These are phyloP conservation scores for Apiospora hydei DNA, from an alignment of 2,329 filamentous ascomycete genomes.

Conservation along the genomic window DNA sequence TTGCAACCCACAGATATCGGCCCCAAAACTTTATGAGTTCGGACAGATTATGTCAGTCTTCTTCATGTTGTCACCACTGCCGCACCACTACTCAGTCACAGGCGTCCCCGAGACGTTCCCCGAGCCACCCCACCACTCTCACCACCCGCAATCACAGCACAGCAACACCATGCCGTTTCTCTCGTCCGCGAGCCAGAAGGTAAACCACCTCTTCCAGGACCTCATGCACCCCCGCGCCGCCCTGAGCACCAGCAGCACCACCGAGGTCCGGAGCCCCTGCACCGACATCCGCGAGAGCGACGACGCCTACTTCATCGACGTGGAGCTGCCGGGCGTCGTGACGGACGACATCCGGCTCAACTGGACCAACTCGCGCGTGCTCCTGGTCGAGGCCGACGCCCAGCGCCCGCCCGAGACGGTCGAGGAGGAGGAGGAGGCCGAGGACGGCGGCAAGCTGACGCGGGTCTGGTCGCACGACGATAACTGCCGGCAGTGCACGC, in stretches of 20 bases:
- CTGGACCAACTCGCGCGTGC: background rate
- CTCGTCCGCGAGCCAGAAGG: background rate
- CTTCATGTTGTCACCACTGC: background rate
- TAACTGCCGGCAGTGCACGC: constrained; percentile 6
- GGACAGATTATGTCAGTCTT: background rate
- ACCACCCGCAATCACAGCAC: background rate
- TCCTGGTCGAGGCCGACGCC: background rate
- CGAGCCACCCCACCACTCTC: background rate
- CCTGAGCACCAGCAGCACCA: background rate
- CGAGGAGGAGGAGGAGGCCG: background rate
- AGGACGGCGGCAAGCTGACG: background rate
- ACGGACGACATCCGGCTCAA: constrained; percentile 6
- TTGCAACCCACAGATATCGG: background rate
- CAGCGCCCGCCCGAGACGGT: constrained; percentile 6
- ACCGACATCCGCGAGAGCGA: constrained; percentile 15
- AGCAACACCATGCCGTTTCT: constrained; percentile 3
- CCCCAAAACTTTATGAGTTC: background rate
- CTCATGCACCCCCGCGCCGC: background rate
- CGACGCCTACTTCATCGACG: constrained; percentile 11
- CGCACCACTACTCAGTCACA: background rate
- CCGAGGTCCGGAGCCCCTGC: constrained; percentile 8
- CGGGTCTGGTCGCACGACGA: constrained; percentile 10
- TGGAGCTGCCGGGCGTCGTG: background rate
- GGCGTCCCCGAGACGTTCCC: constrained; percentile 16
- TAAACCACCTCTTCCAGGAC: background rate